Base-by-base conservation (phyloP, 768 basidiomycete species). In the Sutorius australiensis region DNA sequence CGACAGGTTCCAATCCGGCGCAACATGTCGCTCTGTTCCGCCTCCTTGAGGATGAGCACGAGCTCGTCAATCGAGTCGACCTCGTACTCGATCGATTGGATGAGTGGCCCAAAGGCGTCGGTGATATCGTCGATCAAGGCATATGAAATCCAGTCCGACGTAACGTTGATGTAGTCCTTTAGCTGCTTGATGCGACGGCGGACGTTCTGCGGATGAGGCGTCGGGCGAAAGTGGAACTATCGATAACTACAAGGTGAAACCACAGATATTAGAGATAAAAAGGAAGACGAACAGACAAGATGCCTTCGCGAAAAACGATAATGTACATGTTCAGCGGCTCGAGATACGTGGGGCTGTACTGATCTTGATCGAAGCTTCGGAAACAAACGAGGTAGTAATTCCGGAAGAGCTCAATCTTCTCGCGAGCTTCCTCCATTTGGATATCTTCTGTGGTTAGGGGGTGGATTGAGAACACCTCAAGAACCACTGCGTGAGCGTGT, bases 301-400 rank as follows among this genome's bases (percentile, higher is more conserved):
- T 98, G 16, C 97, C 97, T 68, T 98, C 97, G 21, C 95, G 81
- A 75, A 99, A 98, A 45, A 99, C 97, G 61, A 98, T 90, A 61
- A 99, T 95, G 73, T 99, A 99, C 95, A 98, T 98, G 73, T 99
- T 99, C 58, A 98, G 77, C 14, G 97, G 97, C 69, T 99, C 95
- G 42, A 99, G 84, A 69, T 98, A 87, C 2, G 94, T 98, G 16
- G 95, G 94, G 63, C 90, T 92, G 75, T 98, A 98, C 21, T 86
- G 89, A 70, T 98, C 97, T 75, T 99, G 97, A 71, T 99, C 97
- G 75, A 99, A 98, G 58, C 92, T 90, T 57, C 97, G 87, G 78
- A 99, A 99, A 78, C 95, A 98, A 56, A 98, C 97, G 48, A 99
- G 83, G 69, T 98, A 98, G 70, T 99, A 99, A 68, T 95, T 95